Evolutionary conservation across 331 rosid genomes (phyloP).

Genomic region (Rhamnella rubrinervis): DNA sequence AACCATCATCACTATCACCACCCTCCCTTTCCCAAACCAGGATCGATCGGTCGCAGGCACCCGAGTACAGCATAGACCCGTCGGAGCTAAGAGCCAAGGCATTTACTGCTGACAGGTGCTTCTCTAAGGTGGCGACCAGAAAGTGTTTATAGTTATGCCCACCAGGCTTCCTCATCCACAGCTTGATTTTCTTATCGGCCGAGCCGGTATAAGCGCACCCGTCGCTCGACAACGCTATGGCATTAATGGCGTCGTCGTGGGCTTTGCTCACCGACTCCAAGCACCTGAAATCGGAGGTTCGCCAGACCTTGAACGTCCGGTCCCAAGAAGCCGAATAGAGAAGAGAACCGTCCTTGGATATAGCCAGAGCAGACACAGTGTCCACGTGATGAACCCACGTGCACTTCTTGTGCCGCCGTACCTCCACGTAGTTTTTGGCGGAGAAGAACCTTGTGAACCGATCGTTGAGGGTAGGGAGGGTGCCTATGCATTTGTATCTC

Average conservation of each 20-base stretch:
- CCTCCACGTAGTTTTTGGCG: slow-evolving; percentile 65
- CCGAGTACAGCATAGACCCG: slow-evolving; percentile 63
- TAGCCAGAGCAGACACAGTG: slow-evolving; percentile 66
- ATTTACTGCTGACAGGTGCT: slow-evolving; percentile 74
- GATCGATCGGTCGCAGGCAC: slow-evolving; percentile 82
- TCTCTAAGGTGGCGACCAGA: slow-evolving; percentile 52
- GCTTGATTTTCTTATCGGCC: slow-evolving; percentile 75
- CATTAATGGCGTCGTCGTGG: slow-evolving; percentile 86
- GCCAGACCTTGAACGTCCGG: slow-evolving; percentile 76
- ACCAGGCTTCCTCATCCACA: slow-evolving; percentile 51
- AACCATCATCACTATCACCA: not conserved
- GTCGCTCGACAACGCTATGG: slow-evolving; percentile 51
- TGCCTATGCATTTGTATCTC: slow-evolving; percentile 59
- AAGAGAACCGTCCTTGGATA: slow-evolving; percentile 59
- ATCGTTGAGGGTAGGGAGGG: slow-evolving; percentile 69
- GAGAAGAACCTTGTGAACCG: slow-evolving; percentile 40
- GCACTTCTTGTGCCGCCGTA: slow-evolving; percentile 70
- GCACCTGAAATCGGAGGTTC: slow-evolving; percentile 63
- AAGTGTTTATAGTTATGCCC: slow-evolving; percentile 32
- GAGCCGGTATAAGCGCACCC: slow-evolving; percentile 78
- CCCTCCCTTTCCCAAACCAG: slow-evolving; percentile 64
- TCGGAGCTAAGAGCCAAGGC: slow-evolving; percentile 67
- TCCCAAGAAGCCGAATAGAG: slow-evolving; percentile 94
- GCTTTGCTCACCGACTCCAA: slow-evolving; percentile 70
- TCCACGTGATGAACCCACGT: slow-evolving; percentile 94